Conservation (phyloP, 2,329 filamentous ascomycete species). For the Pezicula rhizophila region DNA sequence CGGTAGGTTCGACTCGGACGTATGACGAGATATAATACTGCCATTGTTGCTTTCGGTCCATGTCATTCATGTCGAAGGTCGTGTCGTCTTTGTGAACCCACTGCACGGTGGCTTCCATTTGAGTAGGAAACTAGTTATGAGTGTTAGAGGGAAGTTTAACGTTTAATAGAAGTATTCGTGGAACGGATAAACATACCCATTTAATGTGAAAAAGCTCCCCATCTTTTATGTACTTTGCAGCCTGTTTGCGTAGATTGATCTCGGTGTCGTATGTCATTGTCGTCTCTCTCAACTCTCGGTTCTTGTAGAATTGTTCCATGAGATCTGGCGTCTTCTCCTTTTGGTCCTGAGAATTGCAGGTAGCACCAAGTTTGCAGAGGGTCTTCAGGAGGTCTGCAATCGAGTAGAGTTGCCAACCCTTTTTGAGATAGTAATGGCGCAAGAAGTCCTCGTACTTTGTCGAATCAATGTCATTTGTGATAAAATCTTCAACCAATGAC, state of each 20-base stretch:
- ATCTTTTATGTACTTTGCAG: conserved; percentile 89
- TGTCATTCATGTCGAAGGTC: conserved; percentile 82
- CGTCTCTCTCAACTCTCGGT: conserved; percentile 75
- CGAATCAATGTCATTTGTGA: conserved; percentile 77
- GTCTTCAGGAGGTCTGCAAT: conserved; percentile 82
- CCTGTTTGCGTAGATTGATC: conserved; percentile 83
- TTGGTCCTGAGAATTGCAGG: conserved; percentile 77
- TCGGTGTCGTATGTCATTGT: conserved; percentile 89
- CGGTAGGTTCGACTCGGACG: conserved; percentile 81
- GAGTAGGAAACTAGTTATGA: conserved; percentile 51
- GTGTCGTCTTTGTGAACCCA: conserved; percentile 63
- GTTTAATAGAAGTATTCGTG: conserved; percentile 3
- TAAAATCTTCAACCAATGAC: conserved; percentile 78
- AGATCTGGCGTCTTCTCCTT: conserved; percentile 95
- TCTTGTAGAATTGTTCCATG: conserved; percentile 77
- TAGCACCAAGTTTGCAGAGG: conserved; percentile 72
- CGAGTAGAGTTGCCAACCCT: conserved; percentile 89
- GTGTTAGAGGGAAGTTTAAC: conserved; percentile 20
- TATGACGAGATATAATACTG: conserved; percentile 94
- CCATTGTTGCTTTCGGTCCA: conserved; percentile 79
- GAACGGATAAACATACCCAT: conserved; percentile 62
- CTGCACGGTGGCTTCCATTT: conserved; percentile 65
- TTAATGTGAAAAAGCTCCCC: conserved; percentile 84
- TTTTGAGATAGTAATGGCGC: conserved; percentile 83
- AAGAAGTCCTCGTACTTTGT: conserved; percentile 82